These are phyloP conservation scores for Mucor lusitanicus DNA, from an alignment of 371 early-diverging fungal species.

Conservation along the genomic window DNA sequence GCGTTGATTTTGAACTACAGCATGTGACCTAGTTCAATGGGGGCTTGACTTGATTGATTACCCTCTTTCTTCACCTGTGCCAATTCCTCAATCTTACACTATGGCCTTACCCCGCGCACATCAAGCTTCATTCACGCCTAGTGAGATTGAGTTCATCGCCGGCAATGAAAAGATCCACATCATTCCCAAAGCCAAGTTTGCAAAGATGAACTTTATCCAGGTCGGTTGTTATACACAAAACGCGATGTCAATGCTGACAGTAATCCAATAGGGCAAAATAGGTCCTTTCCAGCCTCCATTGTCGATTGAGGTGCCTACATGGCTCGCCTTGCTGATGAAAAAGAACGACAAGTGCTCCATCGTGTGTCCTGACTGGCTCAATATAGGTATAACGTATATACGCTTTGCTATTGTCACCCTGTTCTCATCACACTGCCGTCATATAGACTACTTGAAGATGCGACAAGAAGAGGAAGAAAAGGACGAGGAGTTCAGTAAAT, in stretches of 20 bases:
- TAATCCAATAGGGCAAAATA: constrained; percentile 6
- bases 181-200: constrained; percentile 66
- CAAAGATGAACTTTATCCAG: constrained; percentile 63
- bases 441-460: constrained; percentile 58
- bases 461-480: constrained; percentile 62
- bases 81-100: not conserved
- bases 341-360: constrained; percentile 79
- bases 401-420: not conserved
- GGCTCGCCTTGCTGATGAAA: constrained; percentile 88
- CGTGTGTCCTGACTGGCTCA: constrained; percentile 85
- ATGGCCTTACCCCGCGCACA: constrained; percentile 70
- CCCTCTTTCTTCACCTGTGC: not conserved
- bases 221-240: constrained; percentile 40
- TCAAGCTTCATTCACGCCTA: constrained; percentile 68
- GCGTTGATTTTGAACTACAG: not conserved
- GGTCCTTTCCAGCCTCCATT: constrained; percentile 71
- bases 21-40: not conserved
- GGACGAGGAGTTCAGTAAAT: constrained; percentile 63
- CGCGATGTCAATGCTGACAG: constrained; percentile 2
- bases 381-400: constrained; percentile 14
- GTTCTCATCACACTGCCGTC: too few relatives aligned
- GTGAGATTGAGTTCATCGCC: constrained; percentile 86
- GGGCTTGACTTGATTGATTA: too few relatives aligned
- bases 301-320: constrained; percentile 74
- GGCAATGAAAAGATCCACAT: constrained; percentile 75